Evolutionary conservation across 495 filamentous ascomycete genomes (phyloP).

Genomic region (Penicillium flavigenum): DNA sequence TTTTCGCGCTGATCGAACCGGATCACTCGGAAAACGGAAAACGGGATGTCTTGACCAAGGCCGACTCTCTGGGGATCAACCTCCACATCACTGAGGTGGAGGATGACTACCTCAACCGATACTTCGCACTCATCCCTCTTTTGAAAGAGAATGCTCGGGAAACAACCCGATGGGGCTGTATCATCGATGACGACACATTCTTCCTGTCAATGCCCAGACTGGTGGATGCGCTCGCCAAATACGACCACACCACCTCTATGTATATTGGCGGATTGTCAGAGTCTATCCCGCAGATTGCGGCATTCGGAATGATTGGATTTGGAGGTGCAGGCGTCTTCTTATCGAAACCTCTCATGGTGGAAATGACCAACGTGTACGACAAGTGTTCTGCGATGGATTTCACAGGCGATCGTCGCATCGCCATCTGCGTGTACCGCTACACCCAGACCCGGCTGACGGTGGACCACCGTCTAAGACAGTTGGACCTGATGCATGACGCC

Average conservation of each 20-base stretch:
- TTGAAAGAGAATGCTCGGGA: constrained; percentile 48
- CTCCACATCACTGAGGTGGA: constrained; percentile 52
- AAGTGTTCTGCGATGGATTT: constrained; percentile 41
- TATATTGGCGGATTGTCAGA: constrained; percentile 61
- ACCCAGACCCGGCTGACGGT: constrained; percentile 50
- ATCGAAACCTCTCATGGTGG: constrained; percentile 47
- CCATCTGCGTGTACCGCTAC: constrained; percentile 53
- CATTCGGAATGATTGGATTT: constrained; percentile 54
- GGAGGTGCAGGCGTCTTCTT: constrained; percentile 63
- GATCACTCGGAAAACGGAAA: constrained; percentile 30
- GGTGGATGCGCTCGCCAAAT: constrained; percentile 43
- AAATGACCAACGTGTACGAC: constrained; percentile 36
- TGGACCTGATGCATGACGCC: constrained; percentile 51
- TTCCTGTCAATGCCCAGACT: constrained; percentile 54
- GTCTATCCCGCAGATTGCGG: constrained; percentile 47
- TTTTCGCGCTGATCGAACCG: constrained; percentile 56
- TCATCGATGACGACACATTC: constrained; percentile 73
- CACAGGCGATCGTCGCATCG: constrained; percentile 50
- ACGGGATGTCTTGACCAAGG: constrained; percentile 35
- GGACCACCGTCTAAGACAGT: constrained; percentile 52
- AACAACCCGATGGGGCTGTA: constrained; percentile 56
- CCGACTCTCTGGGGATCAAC: constrained; percentile 48
- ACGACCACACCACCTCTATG: constrained; percentile 46
- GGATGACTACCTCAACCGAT: constrained; percentile 53
- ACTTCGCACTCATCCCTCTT: constrained; percentile 58